Evolutionary conservation across 1,284 basidiomycete genomes (phyloP).

Genomic region (Coriolopsis trogii): DNA sequence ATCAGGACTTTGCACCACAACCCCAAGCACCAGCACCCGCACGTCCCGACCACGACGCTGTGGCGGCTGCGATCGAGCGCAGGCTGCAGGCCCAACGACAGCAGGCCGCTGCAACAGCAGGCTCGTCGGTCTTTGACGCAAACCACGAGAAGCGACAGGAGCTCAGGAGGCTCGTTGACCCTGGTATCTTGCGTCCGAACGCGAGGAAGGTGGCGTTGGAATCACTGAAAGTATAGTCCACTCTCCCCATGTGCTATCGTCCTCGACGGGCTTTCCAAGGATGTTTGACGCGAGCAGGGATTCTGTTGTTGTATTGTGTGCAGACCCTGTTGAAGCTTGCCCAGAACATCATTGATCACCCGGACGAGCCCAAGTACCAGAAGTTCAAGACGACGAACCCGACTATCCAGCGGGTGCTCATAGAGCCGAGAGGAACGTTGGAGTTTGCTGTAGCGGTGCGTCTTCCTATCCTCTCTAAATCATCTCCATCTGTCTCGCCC

Average conservation of each 20-base stretch:
- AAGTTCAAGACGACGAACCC: slow-evolving; percentile 76
- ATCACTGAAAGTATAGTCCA: slow-evolving; percentile 59
- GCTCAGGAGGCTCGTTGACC: slow-evolving; percentile 75
- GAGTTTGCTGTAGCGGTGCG: slow-evolving; percentile 77
- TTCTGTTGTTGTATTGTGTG: slow-evolving; percentile 3
- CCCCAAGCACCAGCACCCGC: slow-evolving; percentile 3
- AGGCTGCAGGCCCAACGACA: slow-evolving; percentile 22
- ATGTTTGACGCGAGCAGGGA: no score
- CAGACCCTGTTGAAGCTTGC: slow-evolving; percentile 72
- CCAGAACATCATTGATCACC: slow-evolving; percentile 71
- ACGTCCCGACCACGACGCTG: slow-evolving; percentile 23
- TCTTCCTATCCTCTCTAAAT: slow-evolving; percentile 5
- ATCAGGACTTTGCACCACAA: background rate
- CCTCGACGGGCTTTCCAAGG: no score
- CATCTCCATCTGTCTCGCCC: background rate
- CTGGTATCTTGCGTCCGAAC: slow-evolving; percentile 76
- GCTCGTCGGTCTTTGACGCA: slow-evolving; percentile 42
- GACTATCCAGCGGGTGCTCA: slow-evolving; percentile 61
- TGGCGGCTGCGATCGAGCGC: slow-evolving; percentile 27
- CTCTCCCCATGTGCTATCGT: background rate
- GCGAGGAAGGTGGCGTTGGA: slow-evolving; percentile 58
- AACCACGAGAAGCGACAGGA: slow-evolving; percentile 67
- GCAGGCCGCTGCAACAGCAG: slow-evolving; percentile 11
- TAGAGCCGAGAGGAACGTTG: slow-evolving; percentile 68
- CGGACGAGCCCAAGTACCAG: slow-evolving; percentile 69